Evolutionary conservation across 163 green algal species (phyloP), one percentile per base, ranked within the genome.

Genomic region (Scenedesmus sp.): DNA sequence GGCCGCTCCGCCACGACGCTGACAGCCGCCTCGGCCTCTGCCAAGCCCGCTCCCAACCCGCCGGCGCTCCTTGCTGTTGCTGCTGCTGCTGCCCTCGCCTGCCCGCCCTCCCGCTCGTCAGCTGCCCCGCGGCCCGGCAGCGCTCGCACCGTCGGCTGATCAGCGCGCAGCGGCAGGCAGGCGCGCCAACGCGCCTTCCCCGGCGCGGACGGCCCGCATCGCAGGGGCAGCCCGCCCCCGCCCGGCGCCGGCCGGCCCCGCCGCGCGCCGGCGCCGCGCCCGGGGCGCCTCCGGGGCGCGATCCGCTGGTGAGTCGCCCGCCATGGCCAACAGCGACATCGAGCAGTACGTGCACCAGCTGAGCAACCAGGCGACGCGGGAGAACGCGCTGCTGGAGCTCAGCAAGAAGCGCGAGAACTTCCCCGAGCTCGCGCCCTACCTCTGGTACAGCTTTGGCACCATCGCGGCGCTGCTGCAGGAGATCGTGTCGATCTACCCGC

Each of bases 391-490:
- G 47, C 82, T 99, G 65, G 96, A 99, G 79, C 89, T 99, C 15
- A 97, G 89, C 84, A 99, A 99, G 78, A 96, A 96, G 83, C 84
- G 93, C 1, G 94, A 98, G 73, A 94, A 89, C 28, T 97, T 98
- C 66, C 93, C 92, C 15, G 96, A 99, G 83, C 87, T 99, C 28
- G 96, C 96, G 20, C 93, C 95, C 0, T 98, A 93, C 82, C 83
- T 99, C 15, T 99, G 96, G 96, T 95, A 99, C 88, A 96, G 89
- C 78, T 98, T 97, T 84, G 96, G 96, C 26, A 98, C 94, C 13
- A 95, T 99, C 39, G 87, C 93, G 29, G 92, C 95, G 20, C 87
- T 99, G 65, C 90, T 99, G n/a, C 92, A 97, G 84, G 96, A 99
- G 84, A 98, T 99, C 39, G 91, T 99, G 13, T 93, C 92, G 45